phyloP scores from a whole-genome alignment of 768 basidiomycete species.

The Brasilioporus rufonigricans region DNA sequence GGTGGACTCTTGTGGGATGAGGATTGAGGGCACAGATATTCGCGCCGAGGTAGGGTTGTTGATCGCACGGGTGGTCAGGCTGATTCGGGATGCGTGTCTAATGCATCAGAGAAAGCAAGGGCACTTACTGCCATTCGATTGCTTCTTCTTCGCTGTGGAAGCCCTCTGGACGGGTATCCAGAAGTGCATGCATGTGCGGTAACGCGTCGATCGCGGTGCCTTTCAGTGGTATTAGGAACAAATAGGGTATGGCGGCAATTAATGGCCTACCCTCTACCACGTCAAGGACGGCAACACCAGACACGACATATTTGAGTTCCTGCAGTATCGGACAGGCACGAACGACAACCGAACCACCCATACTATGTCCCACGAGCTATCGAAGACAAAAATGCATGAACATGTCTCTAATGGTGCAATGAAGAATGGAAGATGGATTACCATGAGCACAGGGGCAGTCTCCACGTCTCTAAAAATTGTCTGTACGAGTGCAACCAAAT shows the following conservation, averaged over 20 bases:
- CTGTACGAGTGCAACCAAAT: constrained; percentile 69
- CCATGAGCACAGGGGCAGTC: constrained; percentile 70
- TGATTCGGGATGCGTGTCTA: constrained; percentile 26
- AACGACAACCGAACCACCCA: constrained; percentile 91
- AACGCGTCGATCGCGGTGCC: constrained; percentile 93
- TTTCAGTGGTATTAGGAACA: constrained; percentile 25
- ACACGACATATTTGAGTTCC: constrained; percentile 63
- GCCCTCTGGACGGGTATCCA: constrained; percentile 81
- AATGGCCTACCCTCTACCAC: constrained; percentile 77
- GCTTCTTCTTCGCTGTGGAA: constrained; percentile 84
- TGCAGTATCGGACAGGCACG: constrained; percentile 67
- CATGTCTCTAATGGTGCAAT: neutral
- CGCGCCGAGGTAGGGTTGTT: constrained; percentile 80
- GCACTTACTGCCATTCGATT: constrained; percentile 91
- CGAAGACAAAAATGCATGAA: neutral
- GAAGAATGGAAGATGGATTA: constrained; percentile 25
- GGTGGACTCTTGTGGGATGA: constrained; percentile 48
- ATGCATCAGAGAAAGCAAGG: neutral
- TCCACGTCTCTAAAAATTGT: constrained; percentile 66
- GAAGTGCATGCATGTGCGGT: constrained; percentile 85
- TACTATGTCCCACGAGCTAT: constrained; percentile 90
- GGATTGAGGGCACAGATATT: constrained; percentile 81
- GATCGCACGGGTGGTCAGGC: constrained; percentile 79
- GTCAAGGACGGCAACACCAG: constrained; percentile 80
- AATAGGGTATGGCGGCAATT: neutral